phyloP scores from a whole-genome alignment of 2,329 filamentous ascomycete genomes.

The Aspergillaceae sp. region DNA sequence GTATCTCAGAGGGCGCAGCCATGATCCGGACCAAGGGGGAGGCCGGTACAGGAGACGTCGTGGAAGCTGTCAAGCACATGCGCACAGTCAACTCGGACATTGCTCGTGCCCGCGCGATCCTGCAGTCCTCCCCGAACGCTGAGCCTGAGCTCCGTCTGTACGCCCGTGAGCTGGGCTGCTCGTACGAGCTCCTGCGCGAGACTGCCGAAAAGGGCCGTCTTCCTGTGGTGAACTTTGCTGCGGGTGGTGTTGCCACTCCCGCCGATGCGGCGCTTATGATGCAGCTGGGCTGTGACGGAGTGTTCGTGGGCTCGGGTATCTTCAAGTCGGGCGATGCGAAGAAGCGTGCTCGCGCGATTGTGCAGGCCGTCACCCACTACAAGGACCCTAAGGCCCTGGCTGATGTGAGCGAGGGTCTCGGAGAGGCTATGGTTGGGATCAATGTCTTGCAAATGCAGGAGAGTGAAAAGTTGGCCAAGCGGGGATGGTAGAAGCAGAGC shows the following conservation, averaged over 20 bases:
- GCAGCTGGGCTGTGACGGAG: conserved; percentile 95
- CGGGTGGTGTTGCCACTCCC: conserved; percentile 97
- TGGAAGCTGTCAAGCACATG: conserved; percentile 95
- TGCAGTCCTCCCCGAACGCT: conserved; percentile 30
- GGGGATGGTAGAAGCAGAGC: conserved; percentile 61
- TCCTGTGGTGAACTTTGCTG: conserved; percentile 95
- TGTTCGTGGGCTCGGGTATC: conserved; percentile 93
- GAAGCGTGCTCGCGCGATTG: conserved; percentile 87
- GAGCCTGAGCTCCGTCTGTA: conserved; percentile 69
- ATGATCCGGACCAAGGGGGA: conserved; percentile 99
- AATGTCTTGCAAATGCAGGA: conserved; percentile 72
- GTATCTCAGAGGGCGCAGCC: conserved; percentile 86
- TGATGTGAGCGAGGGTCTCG: conserved; percentile 76
- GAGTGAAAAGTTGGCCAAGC: conserved; percentile 70
- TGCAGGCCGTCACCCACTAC: conserved; percentile 87
- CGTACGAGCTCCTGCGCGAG: conserved; percentile 72
- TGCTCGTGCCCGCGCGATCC: conserved; percentile 55
- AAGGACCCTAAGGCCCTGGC: conserved; percentile 77
- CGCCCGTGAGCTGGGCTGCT: conserved; percentile 71
- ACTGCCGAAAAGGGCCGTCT: conserved; percentile 79
- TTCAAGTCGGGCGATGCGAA: conserved; percentile 93
- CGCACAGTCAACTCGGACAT: conserved; percentile 81
- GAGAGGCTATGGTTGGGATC: conserved; percentile 97
- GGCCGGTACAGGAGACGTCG: conserved; percentile 91
- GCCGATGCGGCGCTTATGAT: conserved; percentile 98